phyloP scores from a whole-genome alignment of 2,329 filamentous ascomycete species.

The Chrysosporium keratinophilum region DNA sequence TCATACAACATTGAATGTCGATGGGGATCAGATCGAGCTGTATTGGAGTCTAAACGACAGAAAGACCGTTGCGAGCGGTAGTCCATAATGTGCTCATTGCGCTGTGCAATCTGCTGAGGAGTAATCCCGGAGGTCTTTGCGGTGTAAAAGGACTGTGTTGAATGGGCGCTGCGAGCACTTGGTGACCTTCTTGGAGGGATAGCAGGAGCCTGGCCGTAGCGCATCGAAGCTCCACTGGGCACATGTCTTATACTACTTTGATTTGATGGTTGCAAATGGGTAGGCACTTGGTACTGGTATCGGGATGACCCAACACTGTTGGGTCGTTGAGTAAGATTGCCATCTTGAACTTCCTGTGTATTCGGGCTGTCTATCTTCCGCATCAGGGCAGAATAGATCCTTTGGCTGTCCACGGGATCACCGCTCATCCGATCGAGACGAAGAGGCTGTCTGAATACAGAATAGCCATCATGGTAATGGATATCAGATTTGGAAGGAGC shows the following conservation, averaged over 20 bases:
- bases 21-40: neutral
- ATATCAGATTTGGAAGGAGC: slow-evolving; percentile 19
- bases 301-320: neutral
- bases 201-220: neutral
- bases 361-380: slow-evolving; percentile 23
- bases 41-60: neutral
- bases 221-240: slow-evolving; percentile 5
- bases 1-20: neutral
- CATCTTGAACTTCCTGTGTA: neutral
- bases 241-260: slow-evolving; percentile 15
- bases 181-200: slow-evolving; percentile 3
- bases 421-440: slow-evolving; percentile 10
- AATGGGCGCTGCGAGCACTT: slow-evolving; percentile 9
- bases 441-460: slow-evolving; percentile 24
- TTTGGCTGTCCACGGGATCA: slow-evolving; percentile 22
- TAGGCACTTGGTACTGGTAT: neutral
- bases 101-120: slow-evolving; percentile 19
- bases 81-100: slow-evolving; percentile 17
- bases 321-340: neutral
- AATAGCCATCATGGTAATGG: slow-evolving; percentile 22
- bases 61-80: neutral
- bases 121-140: slow-evolving; percentile 9
- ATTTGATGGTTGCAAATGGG: slow-evolving; percentile 3
- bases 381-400: slow-evolving; percentile 28
- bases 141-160: slow-evolving; percentile 5